These are phyloP conservation scores for Ilyonectria destructans DNA, from an alignment of 2,329 filamentous ascomycete species.

Conservation along the genomic window DNA sequence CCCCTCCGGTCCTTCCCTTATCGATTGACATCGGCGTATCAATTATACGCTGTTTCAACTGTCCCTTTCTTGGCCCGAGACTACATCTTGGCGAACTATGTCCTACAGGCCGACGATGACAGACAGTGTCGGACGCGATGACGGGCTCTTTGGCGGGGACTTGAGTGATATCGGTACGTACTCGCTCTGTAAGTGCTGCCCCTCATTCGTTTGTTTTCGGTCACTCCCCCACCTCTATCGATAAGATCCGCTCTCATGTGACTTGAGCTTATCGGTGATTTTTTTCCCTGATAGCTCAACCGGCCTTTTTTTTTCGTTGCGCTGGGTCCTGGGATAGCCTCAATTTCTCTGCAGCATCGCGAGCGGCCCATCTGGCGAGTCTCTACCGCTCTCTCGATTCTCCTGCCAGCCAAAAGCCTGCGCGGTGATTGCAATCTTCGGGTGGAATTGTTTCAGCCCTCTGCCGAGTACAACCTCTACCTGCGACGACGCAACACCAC, in stretches of 20 bases:
- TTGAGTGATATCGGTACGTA: background rate
- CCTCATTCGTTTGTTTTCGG: conserved; percentile 31
- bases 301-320: conserved; percentile 43
- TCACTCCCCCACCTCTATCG: conserved; percentile 45
- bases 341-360: conserved; percentile 42
- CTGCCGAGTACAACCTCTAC: conserved; percentile 16
- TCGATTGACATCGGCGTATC: background rate
- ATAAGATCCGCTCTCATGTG: conserved; percentile 44
- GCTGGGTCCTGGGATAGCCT: conserved; percentile 48
- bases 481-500: conserved; percentile 13
- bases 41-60: background rate
- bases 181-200: conserved; percentile 9
- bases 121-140: background rate
- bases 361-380: conserved; percentile 41
- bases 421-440: background rate
- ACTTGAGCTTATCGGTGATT: conserved; percentile 47
- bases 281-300: conserved; percentile 47
- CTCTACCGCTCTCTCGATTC: conserved; percentile 33
- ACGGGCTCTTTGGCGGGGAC: background rate
- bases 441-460: conserved; percentile 4
- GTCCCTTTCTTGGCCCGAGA: background rate
- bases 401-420: conserved; percentile 31
- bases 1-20: background rate
- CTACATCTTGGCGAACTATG: background rate
- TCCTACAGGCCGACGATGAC: background rate